Percentiles rank a stretch among this genome's conserved stretches.
phyloP scores from a whole-genome alignment of 306 rosid species.

The Malus domestica region ASM211411v1 NC_041805.1:5753501-5754000 shows the following conservation, averaged over 20 bases:
- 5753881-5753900: slow-evolving; percentile 61
- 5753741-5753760: neutral
- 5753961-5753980: slow-evolving; percentile 75
- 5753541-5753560: slow-evolving; percentile 70
- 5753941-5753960: slow-evolving; percentile 88
- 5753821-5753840: slow-evolving; percentile 3
- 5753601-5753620: slow-evolving; percentile 70
- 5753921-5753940: slow-evolving; percentile 72
- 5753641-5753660: slow-evolving; percentile 96
- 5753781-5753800: too few species aligned
- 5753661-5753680: slow-evolving; percentile 79
- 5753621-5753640: slow-evolving; percentile 78
- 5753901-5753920: slow-evolving; percentile 58
- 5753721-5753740: slow-evolving; percentile 4
- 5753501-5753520: slow-evolving; percentile 66
- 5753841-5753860: slow-evolving; percentile 54
- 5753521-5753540: slow-evolving; percentile 57
- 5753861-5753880: slow-evolving; percentile 68
- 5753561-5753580: slow-evolving; percentile 81
- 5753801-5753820: neutral
- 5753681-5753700: slow-evolving; percentile 69
- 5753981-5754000: slow-evolving; percentile 67
- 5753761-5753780: too few species aligned
- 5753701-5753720: slow-evolving; percentile 21
- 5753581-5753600: slow-evolving; percentile 81